Base-by-base conservation (phyloP, 139 green algal genomes). In the Chlamydomonas applanata region DNA sequence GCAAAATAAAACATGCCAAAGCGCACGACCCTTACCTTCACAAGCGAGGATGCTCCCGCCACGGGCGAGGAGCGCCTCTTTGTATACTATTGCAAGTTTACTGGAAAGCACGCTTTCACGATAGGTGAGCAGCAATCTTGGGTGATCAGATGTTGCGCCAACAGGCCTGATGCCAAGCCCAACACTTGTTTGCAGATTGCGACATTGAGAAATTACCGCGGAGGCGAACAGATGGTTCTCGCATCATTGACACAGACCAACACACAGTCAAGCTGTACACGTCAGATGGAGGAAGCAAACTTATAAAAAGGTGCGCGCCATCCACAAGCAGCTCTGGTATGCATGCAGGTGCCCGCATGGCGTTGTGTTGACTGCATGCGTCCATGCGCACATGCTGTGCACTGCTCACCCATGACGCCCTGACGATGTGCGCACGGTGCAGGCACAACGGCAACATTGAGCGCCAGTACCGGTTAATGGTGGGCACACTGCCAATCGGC, bases 61-160 rank as follows among this genome's bases (percentile, higher is more conserved):
- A 57, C 76, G 11, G 59, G 79, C 3, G 67, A 80, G 32, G 45
- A 85, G 1, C 63, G 86, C 33, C 79, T 94, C 1, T 91, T 73
- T 52, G 88, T 92, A 0, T 96, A 96, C 69, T 94, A 97, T 79
- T 97, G 92, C 82, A 93, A 93, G 65, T 91, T 90, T 81, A 93
- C 87, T 49, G 90, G 91, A 34, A 86, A 89, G 40, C 89, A 93
- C 65, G 92, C 89, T 1, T 85, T 97, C 65, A 97, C 86, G 2
- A 94, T 89, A 72, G 86, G 86, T 91, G 35, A 7, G 78, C n/a
- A n/a, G n/a, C n/a, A n/a, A n/a, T n/a, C n/a, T n/a, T n/a, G n/a
- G n/a, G n/a, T n/a, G n/a, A 9, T 56, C 46, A 56, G 14, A 14
- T 24, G 46, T 56, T 56, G 57, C 57, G 25, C 17, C 57, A 52